phyloP scores from a whole-genome alignment of 164 flowering plant species.

The Vitis rupestris region DNA sequence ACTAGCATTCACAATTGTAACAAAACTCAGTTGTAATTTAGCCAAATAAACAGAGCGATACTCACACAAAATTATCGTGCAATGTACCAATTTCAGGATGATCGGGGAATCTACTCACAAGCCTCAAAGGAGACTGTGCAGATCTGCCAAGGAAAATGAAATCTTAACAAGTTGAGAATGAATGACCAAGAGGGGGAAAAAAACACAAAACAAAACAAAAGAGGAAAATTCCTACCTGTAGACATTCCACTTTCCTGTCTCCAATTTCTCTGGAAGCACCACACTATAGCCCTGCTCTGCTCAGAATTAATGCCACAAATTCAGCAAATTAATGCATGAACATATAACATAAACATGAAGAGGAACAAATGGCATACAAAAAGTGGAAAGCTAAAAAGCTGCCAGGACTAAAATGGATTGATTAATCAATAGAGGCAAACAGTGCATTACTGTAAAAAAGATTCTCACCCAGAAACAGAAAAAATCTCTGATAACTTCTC shows the following conservation, averaged over 20 bases:
- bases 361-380: neutral
- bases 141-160: slow-evolving; percentile 34
- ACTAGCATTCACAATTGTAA: neutral
- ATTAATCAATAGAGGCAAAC: neutral
- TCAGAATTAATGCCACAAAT: slow-evolving; percentile 15
- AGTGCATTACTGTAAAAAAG: neutral
- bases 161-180: neutral
- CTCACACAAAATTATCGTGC: slow-evolving; percentile 65
- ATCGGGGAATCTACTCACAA: slow-evolving; percentile 45
- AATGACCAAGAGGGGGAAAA: neutral
- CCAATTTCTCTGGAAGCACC: slow-evolving; percentile 91
- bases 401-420: neutral
- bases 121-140: slow-evolving; percentile 45
- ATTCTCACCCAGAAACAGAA: neutral
- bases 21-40: neutral
- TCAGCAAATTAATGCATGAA: neutral
- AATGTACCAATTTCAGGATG: slow-evolving; percentile 57
- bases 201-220: neutral
- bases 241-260: slow-evolving; percentile 94
- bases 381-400: neutral
- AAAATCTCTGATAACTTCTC: neutral
- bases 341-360: neutral
- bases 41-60: slow-evolving; percentile 5
- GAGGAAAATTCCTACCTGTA: slow-evolving; percentile 51
- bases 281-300: slow-evolving; percentile 92